Percentiles rank a stretch among this genome's conserved stretches.
Conservation (phyloP, 805 yeast genomes). For the Sungouiozyma ichnusensis region DNA sequence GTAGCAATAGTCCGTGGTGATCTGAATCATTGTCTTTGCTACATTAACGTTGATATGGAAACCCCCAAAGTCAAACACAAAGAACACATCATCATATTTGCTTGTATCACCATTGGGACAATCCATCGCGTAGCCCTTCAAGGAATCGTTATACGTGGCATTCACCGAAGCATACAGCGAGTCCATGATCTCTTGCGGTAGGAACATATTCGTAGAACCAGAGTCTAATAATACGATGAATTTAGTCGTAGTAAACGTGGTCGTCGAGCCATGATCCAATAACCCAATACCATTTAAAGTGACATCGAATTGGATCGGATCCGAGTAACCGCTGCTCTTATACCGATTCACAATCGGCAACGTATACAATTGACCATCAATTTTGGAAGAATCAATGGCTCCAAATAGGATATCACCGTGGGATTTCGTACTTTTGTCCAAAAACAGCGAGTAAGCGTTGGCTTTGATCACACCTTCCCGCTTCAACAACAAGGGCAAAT, state of each 20-base stretch:
- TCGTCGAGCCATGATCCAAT: slow-evolving; percentile 16
- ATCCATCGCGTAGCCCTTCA: slow-evolving; percentile 37
- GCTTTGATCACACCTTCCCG: slow-evolving; percentile 45
- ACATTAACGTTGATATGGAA: slow-evolving; percentile 42
- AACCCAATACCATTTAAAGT: slow-evolving; percentile 26
- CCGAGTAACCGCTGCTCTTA: slow-evolving; percentile 8
- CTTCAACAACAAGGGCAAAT: slow-evolving; percentile 55
- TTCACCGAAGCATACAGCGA: slow-evolving; percentile 31
- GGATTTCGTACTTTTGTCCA: slow-evolving; percentile 35
- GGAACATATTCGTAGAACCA: slow-evolving; percentile 42
- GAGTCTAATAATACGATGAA: slow-evolving; percentile 41
- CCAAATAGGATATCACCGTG: slow-evolving; percentile 60
- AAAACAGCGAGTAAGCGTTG: slow-evolving; percentile 51
- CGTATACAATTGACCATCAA: slow-evolving; percentile 37
- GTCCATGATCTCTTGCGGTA: slow-evolving; percentile 31
- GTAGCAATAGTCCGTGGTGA: not conserved
- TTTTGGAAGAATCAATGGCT: slow-evolving; percentile 54
- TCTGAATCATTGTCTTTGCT: slow-evolving; percentile 19
- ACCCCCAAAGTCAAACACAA: slow-evolving; percentile 51
- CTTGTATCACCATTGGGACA: slow-evolving; percentile 31
- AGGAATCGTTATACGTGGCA: slow-evolving; percentile 32
- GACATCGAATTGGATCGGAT: slow-evolving; percentile 17
- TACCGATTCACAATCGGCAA: slow-evolving; percentile 40
- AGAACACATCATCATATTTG: slow-evolving; percentile 18
- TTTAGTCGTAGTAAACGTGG: slow-evolving; percentile 18